Evolutionary conservation across 805 yeast species (phyloP).

Genomic region (Kuraishia floccosa): DNA sequence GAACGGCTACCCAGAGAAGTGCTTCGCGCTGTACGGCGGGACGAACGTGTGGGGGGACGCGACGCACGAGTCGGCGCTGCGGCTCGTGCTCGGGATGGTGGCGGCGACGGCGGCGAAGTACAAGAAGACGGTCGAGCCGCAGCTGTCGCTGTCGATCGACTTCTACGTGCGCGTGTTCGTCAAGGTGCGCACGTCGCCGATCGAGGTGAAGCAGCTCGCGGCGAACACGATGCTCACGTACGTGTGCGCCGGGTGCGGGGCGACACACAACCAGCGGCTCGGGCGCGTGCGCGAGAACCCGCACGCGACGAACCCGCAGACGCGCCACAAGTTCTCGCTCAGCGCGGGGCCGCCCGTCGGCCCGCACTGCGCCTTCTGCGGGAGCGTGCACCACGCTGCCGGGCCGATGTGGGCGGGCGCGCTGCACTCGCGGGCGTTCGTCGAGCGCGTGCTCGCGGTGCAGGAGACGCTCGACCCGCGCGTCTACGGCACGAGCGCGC

Average conservation of each 20-base stretch:
- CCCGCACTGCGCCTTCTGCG: slow-evolving; percentile 60
- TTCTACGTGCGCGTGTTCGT: slow-evolving; percentile 85
- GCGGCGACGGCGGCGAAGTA: slow-evolving; percentile 83
- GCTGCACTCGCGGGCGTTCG: slow-evolving; percentile 60
- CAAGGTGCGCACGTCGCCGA: slow-evolving; percentile 66
- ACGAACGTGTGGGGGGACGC: slow-evolving; percentile 76
- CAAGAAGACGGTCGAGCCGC: slow-evolving; percentile 79
- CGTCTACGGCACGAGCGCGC: slow-evolving; percentile 64
- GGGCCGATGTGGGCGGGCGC: slow-evolving; percentile 97
- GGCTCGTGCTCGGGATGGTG: slow-evolving; percentile 70
- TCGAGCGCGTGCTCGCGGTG: slow-evolving; percentile 49
- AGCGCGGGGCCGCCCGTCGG: slow-evolving; percentile 57
- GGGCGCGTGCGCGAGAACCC: slow-evolving; percentile 42
- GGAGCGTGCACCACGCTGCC: slow-evolving; percentile 58
- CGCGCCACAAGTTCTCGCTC: slow-evolving; percentile 34
- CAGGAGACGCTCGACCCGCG: slow-evolving; percentile 26
- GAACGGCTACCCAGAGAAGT: slow-evolving; percentile 91
- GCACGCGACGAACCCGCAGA: slow-evolving; percentile 15
- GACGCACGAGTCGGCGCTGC: slow-evolving; percentile 86
- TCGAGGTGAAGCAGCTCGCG: slow-evolving; percentile 69
- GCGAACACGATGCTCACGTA: slow-evolving; percentile 69
- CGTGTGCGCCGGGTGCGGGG: slow-evolving; percentile 82
- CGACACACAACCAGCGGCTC: slow-evolving; percentile 58
- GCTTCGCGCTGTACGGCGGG: slow-evolving; percentile 92
- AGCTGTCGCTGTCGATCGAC: slow-evolving; percentile 78